Percentiles rank a stretch among this genome's conserved stretches.
phyloP scores from a whole-genome alignment of 148 eudicot species.

The Chenopodium album region DNA sequence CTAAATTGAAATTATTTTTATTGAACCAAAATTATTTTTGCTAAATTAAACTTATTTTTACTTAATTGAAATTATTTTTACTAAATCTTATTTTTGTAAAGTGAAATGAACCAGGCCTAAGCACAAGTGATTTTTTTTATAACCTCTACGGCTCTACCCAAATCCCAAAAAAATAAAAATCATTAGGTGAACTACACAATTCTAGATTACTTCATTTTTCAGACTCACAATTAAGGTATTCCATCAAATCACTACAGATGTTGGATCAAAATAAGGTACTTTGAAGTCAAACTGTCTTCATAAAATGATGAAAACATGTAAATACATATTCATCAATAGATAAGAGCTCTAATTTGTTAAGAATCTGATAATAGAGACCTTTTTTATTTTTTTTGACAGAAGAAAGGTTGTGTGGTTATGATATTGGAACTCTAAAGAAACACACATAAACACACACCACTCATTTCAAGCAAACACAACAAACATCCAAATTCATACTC shows the following conservation, averaged over 20 bases:
- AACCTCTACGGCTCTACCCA: no score
- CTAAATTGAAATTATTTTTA: no score
- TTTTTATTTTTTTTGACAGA: background rate
- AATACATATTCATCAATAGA: conserved; percentile 14
- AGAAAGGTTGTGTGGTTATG: conserved; percentile 13
- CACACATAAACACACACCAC: conserved; percentile 21
- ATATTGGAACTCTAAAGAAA: conserved; percentile 19
- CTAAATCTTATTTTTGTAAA: no score
- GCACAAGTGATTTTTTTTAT: no score
- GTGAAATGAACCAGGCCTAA: no score
- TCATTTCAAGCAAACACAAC: conserved; percentile 18
- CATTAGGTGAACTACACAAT: background rate
- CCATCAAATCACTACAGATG: conserved; percentile 14
- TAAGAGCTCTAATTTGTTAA: conserved; percentile 11
- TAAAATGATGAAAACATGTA: conserved; percentile 1
- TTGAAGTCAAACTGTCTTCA: background rate
- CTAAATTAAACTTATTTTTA: no score
- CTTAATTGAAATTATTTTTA: no score
- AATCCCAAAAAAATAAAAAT: background rate
- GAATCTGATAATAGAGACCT: conserved; percentile 36
- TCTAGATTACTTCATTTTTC: background rate
- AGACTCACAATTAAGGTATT: background rate
- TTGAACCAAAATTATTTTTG: no score
- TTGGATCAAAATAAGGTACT: background rate
- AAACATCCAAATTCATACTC: conserved; percentile 26